Base-by-base conservation (phyloP, 345 rosid species). In the Citrus cavaleriei region DNA sequence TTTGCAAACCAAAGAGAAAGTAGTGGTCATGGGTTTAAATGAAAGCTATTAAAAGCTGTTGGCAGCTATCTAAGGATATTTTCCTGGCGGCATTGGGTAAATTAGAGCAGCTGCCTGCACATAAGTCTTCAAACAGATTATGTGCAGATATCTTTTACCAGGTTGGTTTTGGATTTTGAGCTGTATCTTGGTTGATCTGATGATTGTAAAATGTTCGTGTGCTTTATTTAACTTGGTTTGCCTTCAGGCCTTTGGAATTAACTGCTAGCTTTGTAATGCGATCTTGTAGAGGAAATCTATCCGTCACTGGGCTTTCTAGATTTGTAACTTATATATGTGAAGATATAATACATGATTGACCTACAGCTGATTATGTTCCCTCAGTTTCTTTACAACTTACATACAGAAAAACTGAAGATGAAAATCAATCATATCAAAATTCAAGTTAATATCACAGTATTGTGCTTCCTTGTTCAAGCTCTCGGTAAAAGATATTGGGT, bases 31-130 rank as follows among this genome's bases (percentile, higher is more conserved):
- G 42, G 58, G 9, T 68, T 71, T 73, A 38, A 12, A 68, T 72
- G 46, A 78, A 78, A 58, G 37, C 34, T 70, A 25, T 60, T 78
- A 5, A 14, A 34, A 82, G 67, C 51, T 67, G 37, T 70, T 68
- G 73, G 25, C 40, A 38, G 64, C 35, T 38, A 37, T 73, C 30
- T 64, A 18, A 61, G 34, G 57, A 59, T 54, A 49, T 62, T 70
- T 64, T 38, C 40, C 70, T 77, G 51, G 25, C 60, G 78, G 34
- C 14, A 24, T n/a, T 40, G 32, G 51, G 21, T 58, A 57, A 73
- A 68, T 46, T n/a, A 38, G 14, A 66, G 57, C 21, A 4, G 7
- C 57, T 14, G 63, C 58, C 10, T 24, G 51, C 55, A 24, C 51
- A 13, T 7, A 25, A 24, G 24, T 60, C 34, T 4, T 77, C 54